A percentile compares a stretch with the other conserved stretches of the same genome.
Conservation (phyloP, 495 filamentous ascomycete genomes). For the Apiosordaria backusii region DNA sequence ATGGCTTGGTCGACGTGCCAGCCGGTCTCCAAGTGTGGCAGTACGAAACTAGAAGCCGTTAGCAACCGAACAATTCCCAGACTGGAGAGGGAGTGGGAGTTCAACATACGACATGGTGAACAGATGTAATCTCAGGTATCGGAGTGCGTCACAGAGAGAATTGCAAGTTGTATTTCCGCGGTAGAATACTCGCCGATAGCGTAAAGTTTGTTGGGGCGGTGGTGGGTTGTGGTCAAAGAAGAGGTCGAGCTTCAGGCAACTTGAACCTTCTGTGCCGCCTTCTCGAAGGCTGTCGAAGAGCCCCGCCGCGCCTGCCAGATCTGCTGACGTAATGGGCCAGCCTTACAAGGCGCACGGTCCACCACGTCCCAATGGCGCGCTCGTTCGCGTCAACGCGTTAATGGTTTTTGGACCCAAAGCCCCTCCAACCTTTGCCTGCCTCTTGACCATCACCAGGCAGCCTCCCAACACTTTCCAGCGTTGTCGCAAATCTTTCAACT, state of each 20-base stretch:
- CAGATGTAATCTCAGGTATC: too few relatives aligned
- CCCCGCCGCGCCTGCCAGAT: not conserved
- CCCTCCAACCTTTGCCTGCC: not conserved
- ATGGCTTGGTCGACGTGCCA: constrained; percentile 98
- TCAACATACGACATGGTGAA: not conserved
- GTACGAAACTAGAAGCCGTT: constrained; percentile 73
- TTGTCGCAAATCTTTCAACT: not conserved
- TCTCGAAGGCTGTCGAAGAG: not conserved
- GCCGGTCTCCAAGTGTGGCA: constrained; percentile 87
- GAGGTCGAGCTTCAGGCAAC: too few relatives aligned
- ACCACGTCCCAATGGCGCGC: not conserved
- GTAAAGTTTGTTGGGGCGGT: too few relatives aligned
- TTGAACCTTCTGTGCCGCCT: not conserved
- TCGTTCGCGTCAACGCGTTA: constrained; percentile 14
- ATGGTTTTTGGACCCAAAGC: not conserved
- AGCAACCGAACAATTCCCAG: not conserved
- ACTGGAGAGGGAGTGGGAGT: not conserved
- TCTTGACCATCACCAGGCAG: not conserved
- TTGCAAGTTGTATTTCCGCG: too few relatives aligned
- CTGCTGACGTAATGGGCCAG: not conserved
- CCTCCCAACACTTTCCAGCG: not conserved
- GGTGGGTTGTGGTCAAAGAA: not conserved
- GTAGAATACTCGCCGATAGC: too few relatives aligned
- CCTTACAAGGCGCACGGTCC: not conserved
- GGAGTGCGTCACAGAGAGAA: too few relatives aligned